Conservation (phyloP, 2,329 filamentous ascomycete genomes). For the Pseudogymnoascus sp. region DNA sequence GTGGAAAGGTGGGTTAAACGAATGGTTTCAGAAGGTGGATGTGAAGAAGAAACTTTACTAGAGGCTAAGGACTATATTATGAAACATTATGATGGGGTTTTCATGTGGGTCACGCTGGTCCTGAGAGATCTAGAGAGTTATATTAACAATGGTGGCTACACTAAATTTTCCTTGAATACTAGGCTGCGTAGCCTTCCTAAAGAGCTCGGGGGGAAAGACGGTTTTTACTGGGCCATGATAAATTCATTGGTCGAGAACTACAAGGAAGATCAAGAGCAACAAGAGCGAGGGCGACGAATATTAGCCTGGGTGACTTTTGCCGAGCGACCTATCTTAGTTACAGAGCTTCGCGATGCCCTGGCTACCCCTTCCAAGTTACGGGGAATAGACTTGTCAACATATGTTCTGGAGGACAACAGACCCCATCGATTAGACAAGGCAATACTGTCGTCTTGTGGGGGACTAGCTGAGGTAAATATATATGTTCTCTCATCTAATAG, state of each 20-base stretch:
- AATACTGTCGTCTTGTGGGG: not conserved
- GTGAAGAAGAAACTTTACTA: not conserved
- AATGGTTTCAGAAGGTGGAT: not conserved
- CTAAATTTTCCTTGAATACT: not conserved
- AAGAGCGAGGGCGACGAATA: not conserved
- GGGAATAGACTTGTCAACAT: not conserved
- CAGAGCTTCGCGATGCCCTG: not conserved
- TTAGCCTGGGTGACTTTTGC: conserved; percentile 7
- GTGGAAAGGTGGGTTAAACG: not conserved
- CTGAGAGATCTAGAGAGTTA: not conserved
- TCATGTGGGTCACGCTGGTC: not conserved
- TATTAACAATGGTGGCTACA: not conserved
- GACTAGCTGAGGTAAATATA: not conserved
- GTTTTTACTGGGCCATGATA: not conserved
- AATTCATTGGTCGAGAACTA: not conserved
- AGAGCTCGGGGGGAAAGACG: not conserved
- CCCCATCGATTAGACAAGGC: not conserved
- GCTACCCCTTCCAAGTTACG: not conserved
- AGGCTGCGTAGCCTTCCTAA: not conserved
- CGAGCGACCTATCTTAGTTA: not conserved
- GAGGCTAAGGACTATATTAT: not conserved
- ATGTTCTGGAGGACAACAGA: not conserved
- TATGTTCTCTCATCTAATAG: not conserved
- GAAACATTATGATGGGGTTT: not conserved
- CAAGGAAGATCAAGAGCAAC: not conserved